These are phyloP conservation scores for Candida hungchunana DNA, from an alignment of 805 yeast species.

Conservation along the genomic window DNA sequence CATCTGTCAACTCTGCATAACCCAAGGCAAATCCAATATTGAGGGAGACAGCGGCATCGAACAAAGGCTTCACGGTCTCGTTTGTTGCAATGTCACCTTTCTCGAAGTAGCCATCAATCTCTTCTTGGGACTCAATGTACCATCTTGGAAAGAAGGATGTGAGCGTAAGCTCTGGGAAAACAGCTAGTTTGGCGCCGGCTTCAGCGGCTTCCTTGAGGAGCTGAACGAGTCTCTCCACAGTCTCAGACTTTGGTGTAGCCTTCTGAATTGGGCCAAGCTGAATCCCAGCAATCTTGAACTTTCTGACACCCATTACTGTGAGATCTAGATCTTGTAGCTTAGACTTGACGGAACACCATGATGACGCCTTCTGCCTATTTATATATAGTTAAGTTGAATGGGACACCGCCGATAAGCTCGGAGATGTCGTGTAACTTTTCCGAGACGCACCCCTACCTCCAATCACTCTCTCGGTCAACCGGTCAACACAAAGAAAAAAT, in stretches of 20 bases:
- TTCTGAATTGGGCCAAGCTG: slow-evolving; percentile 34
- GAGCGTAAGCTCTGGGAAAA: slow-evolving; percentile 35
- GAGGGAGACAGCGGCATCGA: slow-evolving; percentile 29
- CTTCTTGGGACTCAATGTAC: slow-evolving; percentile 31
- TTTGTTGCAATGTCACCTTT: slow-evolving; percentile 31
- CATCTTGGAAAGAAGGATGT: slow-evolving; percentile 37
- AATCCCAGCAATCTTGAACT: slow-evolving; percentile 31
- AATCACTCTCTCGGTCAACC: too few species aligned
- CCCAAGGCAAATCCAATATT: slow-evolving; percentile 33
- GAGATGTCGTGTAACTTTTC: slow-evolving; percentile 1
- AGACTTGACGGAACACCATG: not conserved
- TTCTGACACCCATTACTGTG: slow-evolving; percentile 22
- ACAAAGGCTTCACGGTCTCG: slow-evolving; percentile 28
- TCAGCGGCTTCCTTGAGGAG: slow-evolving; percentile 30
- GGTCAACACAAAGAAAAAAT: too few species aligned
- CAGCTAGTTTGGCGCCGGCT: slow-evolving; percentile 31
- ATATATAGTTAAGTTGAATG: slow-evolving; percentile 1
- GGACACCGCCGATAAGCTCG: slow-evolving; percentile 4
- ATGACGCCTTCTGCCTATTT: not conserved
- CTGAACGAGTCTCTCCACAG: slow-evolving; percentile 29
- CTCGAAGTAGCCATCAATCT: slow-evolving; percentile 34
- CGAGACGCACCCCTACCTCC: slow-evolving; percentile 1
- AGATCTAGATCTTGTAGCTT: not conserved
- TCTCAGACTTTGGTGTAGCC: slow-evolving; percentile 28
- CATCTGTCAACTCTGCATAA: slow-evolving; percentile 36